Base-by-base conservation (phyloP, 805 yeast genomes). In the Candida alai region DNA sequence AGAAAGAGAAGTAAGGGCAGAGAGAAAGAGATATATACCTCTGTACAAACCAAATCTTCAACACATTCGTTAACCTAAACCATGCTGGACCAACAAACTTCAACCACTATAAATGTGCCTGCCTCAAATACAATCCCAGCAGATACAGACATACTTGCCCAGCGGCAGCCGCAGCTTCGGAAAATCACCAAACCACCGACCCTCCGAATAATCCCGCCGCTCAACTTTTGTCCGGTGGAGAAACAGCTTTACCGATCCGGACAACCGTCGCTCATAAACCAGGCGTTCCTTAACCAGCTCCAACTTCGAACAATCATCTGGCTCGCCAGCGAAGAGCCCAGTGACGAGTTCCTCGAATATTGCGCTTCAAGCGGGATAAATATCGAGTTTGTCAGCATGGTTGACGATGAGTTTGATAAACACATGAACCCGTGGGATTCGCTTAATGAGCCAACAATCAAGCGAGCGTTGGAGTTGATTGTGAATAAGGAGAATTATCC, bases 271-370 rank as follows among this genome's bases (percentile, higher is more conserved):
- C 81, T 88, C n/a, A 80, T 90, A 37, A 93, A 88, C 56, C 89
- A 89, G 59, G 81, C 90, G 32, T 93, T 90, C 52, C 59, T 93
- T 21, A 70, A 78, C 39, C 82, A 84, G 44, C 67, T 90, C 40
- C 70, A 82, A 37, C 66, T 90, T 34, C 78, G 78, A 36, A 83
- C 94, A 4, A 83, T 93, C 21, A 74, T 93, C 5, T 90, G 98
- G 98, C 68, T 93, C 28, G 96, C 97, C 1, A 82, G 84, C 23
- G 98, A 90, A 53, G 98, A 90, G 55, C 98, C 98, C 0, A 83
- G 78, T 40, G 97, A 90, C 49, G 84, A 80, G 32, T 76, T 93
- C 43, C 61, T 88, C 35, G 89, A 81, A 49, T 93, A 85, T 56
- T 84, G 89, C 29, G 85, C 81, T 40, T 74, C 70, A 15, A 71